phyloP scores from a whole-genome alignment of 2,329 filamentous ascomycete species.

The Aspergillus clavatus region DNA sequence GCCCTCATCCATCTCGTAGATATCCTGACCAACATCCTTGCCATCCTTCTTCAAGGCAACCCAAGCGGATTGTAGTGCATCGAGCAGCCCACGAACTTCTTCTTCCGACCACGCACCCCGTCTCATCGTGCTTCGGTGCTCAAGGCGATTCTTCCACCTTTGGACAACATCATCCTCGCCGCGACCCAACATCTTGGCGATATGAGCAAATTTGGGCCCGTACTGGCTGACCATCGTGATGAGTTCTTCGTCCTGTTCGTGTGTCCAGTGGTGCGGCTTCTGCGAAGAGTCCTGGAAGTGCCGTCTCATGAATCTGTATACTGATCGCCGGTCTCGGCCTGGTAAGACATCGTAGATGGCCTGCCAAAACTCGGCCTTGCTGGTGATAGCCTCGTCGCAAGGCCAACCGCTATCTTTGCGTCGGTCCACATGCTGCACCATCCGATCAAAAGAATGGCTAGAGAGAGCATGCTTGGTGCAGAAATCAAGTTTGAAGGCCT shows the following conservation, averaged over 20 bases:
- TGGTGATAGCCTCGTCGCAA: constrained; percentile 14
- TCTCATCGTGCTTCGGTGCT: constrained; percentile 33
- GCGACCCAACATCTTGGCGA: constrained; percentile 36
- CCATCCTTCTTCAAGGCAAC: constrained; percentile 14
- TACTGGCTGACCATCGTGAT: constrained; percentile 25
- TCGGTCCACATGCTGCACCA: constrained; percentile 33
- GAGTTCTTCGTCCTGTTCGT: constrained; percentile 40
- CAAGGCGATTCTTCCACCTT: constrained; percentile 40
- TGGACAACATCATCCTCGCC: constrained; percentile 41
- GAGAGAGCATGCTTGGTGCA: constrained; percentile 27
- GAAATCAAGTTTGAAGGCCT: constrained; percentile 31
- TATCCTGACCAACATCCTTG: constrained; percentile 27
- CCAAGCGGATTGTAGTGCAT: constrained; percentile 24
- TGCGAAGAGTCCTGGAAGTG: constrained; percentile 38
- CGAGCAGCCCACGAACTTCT: constrained; percentile 27
- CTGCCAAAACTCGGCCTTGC: constrained; percentile 34
- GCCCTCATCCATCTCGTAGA: constrained; percentile 34
- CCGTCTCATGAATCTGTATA: constrained; percentile 40
- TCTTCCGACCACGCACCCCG: constrained; percentile 35
- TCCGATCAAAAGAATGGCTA: constrained; percentile 24
- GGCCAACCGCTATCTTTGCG: constrained; percentile 21
- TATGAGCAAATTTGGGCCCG: constrained; percentile 35
- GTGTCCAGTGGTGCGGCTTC: constrained; percentile 37
- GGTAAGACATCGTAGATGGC: constrained; percentile 34
- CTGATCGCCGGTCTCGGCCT: constrained; percentile 33